Percentiles rank a stretch among this genome's conserved stretches.
Evolutionary conservation across 1,139 yeast genomes (phyloP).

Genomic region (Geotrichum histeridarum): DNA sequence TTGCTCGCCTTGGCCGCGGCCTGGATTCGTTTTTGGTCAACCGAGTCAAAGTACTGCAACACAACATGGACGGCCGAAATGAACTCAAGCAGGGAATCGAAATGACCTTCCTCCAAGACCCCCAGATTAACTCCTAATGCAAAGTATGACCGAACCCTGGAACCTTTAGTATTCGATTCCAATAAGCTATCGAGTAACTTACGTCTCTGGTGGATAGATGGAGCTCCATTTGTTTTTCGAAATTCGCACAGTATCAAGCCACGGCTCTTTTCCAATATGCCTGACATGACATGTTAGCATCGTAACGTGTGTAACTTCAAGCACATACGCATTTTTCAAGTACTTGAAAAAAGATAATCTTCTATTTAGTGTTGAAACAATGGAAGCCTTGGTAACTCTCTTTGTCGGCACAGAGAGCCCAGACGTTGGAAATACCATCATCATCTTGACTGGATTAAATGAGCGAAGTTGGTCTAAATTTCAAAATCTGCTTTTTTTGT

Average conservation of each 20-base stretch:
- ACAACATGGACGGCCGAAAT: constrained; percentile 5
- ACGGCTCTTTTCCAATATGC: constrained; percentile 16
- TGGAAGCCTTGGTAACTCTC: neutral
- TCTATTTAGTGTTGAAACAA: neutral
- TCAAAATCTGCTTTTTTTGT: too few species aligned
- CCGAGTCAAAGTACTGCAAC: constrained; percentile 5
- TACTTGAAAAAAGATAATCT: constrained; percentile 13
- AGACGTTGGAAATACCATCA: constrained; percentile 7
- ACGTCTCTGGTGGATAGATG: constrained; percentile 6
- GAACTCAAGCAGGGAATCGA: neutral
- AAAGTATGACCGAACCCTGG: constrained; percentile 10
- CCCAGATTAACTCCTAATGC: constrained; percentile 12
- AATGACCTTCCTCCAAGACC: neutral
- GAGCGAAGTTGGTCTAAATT: too few species aligned
- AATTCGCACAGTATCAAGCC: constrained; percentile 13
- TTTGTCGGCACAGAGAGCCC: constrained; percentile 1
- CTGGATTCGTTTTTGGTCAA: constrained; percentile 1
- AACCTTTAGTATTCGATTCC: neutral
- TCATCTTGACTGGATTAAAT: neutral
- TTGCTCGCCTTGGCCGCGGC: neutral
- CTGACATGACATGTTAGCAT: neutral
- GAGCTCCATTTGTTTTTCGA: constrained; percentile 5
- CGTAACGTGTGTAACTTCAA: neutral
- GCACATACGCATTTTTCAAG: constrained; percentile 13
- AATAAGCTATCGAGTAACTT: neutral